These are phyloP conservation scores for Pelargonium myrrhifolium DNA, from an alignment of 441 rosid genomes.

Conservation along the genomic window DNA sequence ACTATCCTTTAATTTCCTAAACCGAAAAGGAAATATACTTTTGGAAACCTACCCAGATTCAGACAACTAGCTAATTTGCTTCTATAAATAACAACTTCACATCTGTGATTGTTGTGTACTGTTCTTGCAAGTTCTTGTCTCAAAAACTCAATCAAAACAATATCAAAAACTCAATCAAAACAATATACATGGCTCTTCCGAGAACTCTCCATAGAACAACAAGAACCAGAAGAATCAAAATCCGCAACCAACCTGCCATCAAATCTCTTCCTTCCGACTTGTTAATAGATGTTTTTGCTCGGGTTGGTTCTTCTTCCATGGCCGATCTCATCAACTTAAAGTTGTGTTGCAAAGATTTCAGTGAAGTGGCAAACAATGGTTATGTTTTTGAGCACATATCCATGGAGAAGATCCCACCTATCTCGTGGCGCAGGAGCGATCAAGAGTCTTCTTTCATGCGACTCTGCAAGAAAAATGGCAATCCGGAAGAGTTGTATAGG, in stretches of 20 bases:
- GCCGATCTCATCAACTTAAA: slow-evolving; percentile 14
- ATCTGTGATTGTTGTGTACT: too few relatives aligned
- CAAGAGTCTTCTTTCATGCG: background rate
- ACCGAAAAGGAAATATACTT: too few relatives aligned
- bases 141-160: too few relatives aligned
- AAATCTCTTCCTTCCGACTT: slow-evolving; percentile 19
- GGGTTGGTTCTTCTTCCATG: slow-evolving; percentile 17
- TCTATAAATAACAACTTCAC: too few relatives aligned
- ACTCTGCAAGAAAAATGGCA: slow-evolving; percentile 14
- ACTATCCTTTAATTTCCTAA: too few relatives aligned
- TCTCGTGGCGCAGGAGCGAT: background rate
- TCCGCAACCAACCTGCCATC: slow-evolving; percentile 1
- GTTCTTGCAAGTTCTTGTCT: too few relatives aligned
- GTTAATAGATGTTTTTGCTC: slow-evolving; percentile 20
- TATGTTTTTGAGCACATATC: slow-evolving; percentile 16
- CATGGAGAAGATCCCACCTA: background rate
- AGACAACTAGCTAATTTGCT: too few relatives aligned
- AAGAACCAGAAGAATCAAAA: background rate
- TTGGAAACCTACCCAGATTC: too few relatives aligned
- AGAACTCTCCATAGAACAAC: too few relatives aligned
- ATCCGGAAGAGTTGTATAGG: slow-evolving; percentile 16
- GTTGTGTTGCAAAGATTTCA: slow-evolving; percentile 20
- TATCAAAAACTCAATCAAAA: too few relatives aligned
- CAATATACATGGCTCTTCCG: too few relatives aligned
- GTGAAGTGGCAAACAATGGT: slow-evolving; percentile 12